phyloP scores from a whole-genome alignment of 306 rosid genomes.

The Dalbergia cultrata region DNA sequence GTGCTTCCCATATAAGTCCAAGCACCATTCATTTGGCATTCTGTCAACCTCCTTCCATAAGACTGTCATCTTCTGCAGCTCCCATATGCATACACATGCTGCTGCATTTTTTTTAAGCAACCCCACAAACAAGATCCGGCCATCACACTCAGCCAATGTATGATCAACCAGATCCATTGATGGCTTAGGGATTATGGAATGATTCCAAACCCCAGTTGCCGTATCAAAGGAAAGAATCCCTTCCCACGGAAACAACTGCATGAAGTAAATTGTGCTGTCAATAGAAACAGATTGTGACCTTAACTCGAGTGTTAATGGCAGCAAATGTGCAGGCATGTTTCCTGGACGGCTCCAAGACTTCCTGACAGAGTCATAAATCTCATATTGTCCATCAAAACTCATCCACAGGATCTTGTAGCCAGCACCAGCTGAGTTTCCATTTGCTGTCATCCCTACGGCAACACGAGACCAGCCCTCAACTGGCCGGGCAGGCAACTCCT shows the following conservation, averaged over 20 bases:
- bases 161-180: slow-evolving; percentile 66
- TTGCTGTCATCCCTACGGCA: slow-evolving; percentile 85
- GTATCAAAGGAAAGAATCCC: slow-evolving; percentile 81
- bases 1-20: slow-evolving; percentile 98
- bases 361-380: slow-evolving; percentile 75
- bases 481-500: slow-evolving; percentile 85
- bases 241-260: slow-evolving; percentile 71
- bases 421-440: slow-evolving; percentile 56
- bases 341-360: slow-evolving; percentile 80
- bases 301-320: slow-evolving; percentile 65
- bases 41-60: slow-evolving; percentile 99
- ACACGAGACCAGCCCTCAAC: slow-evolving; percentile 77
- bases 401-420: slow-evolving; percentile 90
- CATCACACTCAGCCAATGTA: slow-evolving; percentile 80
- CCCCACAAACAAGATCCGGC: slow-evolving; percentile 87
- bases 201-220: slow-evolving; percentile 76
- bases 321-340: slow-evolving; percentile 65
- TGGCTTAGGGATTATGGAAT: slow-evolving; percentile 78
- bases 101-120: slow-evolving; percentile 87
- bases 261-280: slow-evolving; percentile 78
- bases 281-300: slow-evolving; percentile 72
- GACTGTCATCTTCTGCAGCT: slow-evolving; percentile 95
- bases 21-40: slow-evolving; percentile 99
- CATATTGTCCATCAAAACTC: slow-evolving; percentile 83
- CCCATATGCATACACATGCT: slow-evolving; percentile 95